Evolutionary conservation across 176 grass and related monocot species (phyloP).

Genomic region (Hordeum marinum): DNA sequence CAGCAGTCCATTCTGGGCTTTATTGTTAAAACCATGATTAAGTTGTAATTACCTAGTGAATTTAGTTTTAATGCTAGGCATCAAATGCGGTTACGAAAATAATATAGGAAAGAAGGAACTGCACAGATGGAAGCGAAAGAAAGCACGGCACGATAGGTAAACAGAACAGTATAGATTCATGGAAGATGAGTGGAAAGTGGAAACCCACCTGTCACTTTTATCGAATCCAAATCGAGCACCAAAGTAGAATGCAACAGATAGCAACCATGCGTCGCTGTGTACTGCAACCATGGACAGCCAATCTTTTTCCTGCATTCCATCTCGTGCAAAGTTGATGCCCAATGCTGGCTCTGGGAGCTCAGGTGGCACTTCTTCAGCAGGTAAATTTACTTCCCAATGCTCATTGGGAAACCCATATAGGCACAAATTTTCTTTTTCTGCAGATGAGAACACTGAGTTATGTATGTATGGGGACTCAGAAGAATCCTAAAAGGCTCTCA

Average conservation of each 20-base stretch:
- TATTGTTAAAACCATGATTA: neutral
- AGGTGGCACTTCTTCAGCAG: conserved; percentile 94
- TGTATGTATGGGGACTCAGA: neutral
- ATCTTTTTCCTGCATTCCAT: conserved; percentile 98
- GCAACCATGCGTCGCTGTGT: conserved; percentile 85
- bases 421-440: conserved; percentile 94
- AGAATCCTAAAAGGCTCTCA: neutral
- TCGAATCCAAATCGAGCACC: conserved; percentile 93
- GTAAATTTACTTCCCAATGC: conserved; percentile 96
- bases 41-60: neutral
- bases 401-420: conserved; percentile 97
- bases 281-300: conserved; percentile 95
- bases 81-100: neutral
- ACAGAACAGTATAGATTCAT: neutral
- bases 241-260: conserved; percentile 97
- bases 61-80: neutral
- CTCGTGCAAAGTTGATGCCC: conserved; percentile 96
- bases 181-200: conserved; percentile 17
- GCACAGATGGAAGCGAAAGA: neutral
- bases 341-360: conserved; percentile 91
- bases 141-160: neutral
- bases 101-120: neutral
- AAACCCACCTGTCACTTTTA: conserved; percentile 76
- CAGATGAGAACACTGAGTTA: conserved; percentile 28
- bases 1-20: neutral